Conservation (phyloP, 169 alveolate species). For the Babesia caballi region DNA sequence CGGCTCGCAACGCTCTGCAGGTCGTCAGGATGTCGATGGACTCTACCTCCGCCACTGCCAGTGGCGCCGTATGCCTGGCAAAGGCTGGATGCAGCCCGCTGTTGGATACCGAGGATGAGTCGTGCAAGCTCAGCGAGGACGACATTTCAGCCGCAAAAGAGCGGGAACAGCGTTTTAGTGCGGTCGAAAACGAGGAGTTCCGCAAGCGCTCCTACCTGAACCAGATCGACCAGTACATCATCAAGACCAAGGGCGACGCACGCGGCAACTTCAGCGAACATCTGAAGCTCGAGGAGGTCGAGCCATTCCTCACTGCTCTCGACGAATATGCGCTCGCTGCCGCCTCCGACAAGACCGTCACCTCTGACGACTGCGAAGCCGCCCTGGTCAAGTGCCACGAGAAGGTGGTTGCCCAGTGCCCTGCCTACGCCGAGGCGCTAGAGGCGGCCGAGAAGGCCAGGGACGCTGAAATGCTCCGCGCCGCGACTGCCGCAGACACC, state of each 20-base stretch:
- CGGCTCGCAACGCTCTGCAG: background rate
- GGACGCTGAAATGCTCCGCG: background rate
- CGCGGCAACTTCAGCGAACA: slow-evolving; percentile 12
- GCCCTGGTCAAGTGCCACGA: slow-evolving; percentile 17
- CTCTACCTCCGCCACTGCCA: slow-evolving; percentile 52
- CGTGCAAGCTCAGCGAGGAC: background rate
- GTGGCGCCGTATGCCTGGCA: slow-evolving; percentile 41
- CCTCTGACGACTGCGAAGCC: background rate
- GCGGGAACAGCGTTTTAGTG: slow-evolving; percentile 18
- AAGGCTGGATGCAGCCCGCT: background rate
- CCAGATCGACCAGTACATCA: slow-evolving; percentile 58
- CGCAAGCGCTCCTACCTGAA: slow-evolving; percentile 23
- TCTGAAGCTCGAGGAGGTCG: slow-evolving; percentile 3
- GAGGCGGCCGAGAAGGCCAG: slow-evolving; percentile 44
- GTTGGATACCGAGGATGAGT: background rate
- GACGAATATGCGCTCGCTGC: slow-evolving; percentile 10
- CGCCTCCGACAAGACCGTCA: slow-evolving; percentile 4
- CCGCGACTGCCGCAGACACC: background rate
- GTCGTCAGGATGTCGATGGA: slow-evolving; percentile 52
- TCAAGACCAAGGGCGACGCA: slow-evolving; percentile 37
- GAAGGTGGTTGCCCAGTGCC: background rate
- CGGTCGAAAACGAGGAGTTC: slow-evolving; percentile 40
- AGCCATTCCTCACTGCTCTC: background rate
- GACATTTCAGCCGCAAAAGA: background rate
- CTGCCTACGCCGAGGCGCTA: slow-evolving; percentile 12